Evolutionary conservation across 352 stramenopile species (phyloP), one percentile per base, ranked within the genome.

Genomic region (Pythium diclinum): DNA sequence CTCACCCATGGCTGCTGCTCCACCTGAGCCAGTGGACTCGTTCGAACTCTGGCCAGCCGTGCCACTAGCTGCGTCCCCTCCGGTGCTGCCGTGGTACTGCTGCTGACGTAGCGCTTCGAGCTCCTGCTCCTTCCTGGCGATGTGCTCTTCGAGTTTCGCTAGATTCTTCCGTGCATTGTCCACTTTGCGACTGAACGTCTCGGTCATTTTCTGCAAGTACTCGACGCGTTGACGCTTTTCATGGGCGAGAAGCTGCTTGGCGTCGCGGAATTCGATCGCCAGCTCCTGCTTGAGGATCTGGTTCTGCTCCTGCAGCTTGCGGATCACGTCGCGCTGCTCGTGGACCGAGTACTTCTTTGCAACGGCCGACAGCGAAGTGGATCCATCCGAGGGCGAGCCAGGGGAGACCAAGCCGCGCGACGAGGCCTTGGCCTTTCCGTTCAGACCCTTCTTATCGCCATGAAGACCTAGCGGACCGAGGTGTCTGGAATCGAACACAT

Each of bases 201-300:
- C 64, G n/a, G 76, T 73, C 21, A 76, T 80, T 30, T 75, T 79
- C 42, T 80, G 77, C n/a, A 91, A 62, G 9, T 83, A 71, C 3
- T 86, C 71, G n/a, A 92, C 61, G 19, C 73, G 74, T 59, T 77
- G 74, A 3, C 74, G 75, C 56, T 89, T 88, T 7, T 89, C 81
- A 8, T 77, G 61, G 0, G 77, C 72, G 16, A 90, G 63, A 46
- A 92, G 59, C 33, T 75, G 67, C 19, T 77, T 74, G 19, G 79
- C 78, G 16, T 87, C 81, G 56, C 83, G 76, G 46, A 60, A 76
- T 51, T 92, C 83, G 51, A 92, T 92, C 40, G 81, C 73, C 9
- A 92, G 68, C 64, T 91, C 80, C 58, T 89, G 76, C 66, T 85
- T 87, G 46, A 92, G 75, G 48, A 90, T 71, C 52, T 92, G 83